Evolutionary conservation across 164 flowering plant genomes (phyloP).

Genomic region (Annona squamosa): DNA sequence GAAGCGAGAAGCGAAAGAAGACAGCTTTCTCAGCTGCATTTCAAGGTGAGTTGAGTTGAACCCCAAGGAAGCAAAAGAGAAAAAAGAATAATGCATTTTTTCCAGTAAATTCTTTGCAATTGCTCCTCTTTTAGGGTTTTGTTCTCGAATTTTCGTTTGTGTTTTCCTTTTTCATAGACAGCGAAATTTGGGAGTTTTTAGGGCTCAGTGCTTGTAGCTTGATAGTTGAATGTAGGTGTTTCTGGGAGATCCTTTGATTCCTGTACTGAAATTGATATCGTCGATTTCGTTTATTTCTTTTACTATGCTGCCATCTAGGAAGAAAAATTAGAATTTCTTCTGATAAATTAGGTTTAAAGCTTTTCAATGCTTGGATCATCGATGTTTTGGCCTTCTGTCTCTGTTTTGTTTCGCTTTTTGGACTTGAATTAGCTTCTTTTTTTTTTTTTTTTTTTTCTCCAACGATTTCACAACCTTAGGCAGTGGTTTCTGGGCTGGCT

Average conservation of each 20-base stretch:
- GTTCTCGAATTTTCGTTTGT: not conserved
- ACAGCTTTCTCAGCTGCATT: not conserved
- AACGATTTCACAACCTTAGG: not conserved
- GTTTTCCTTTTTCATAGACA: not conserved
- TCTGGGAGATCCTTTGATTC: not conserved
- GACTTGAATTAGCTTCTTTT: not conserved
- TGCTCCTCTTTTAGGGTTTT: not conserved
- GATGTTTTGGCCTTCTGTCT: not conserved
- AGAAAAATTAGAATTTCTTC: not conserved
- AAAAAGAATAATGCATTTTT: not conserved
- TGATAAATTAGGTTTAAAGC: not conserved
- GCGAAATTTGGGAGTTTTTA: not conserved
- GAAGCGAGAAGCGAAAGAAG: not conserved
- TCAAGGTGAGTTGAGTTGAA: not conserved
- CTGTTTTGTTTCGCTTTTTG: too few species aligned
- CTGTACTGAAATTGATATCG: not conserved
- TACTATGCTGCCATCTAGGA: not conserved
- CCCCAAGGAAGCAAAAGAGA: too few species aligned
- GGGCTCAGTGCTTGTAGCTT: not conserved
- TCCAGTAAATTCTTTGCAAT: not conserved
- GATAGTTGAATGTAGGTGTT: not conserved
- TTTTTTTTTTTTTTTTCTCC: not conserved
- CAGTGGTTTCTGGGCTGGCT: conserved; percentile 30
- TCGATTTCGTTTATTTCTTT: not conserved
- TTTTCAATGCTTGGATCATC: not conserved